These are phyloP conservation scores for Butyriboletus loyo DNA, from an alignment of 768 basidiomycete species.

Conservation along the genomic window DNA sequence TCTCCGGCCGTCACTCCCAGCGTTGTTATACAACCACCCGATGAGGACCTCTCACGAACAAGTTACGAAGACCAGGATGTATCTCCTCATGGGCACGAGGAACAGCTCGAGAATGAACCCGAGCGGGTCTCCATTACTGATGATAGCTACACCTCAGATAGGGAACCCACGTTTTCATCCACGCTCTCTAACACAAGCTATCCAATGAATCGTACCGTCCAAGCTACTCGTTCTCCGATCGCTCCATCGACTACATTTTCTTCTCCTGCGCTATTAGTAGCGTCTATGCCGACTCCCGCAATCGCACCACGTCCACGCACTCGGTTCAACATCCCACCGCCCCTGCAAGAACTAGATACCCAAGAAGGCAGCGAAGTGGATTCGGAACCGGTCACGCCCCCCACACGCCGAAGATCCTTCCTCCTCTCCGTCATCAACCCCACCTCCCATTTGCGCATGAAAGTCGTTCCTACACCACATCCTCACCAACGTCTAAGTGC, in stretches of 20 bases:
- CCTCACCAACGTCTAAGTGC: slow-evolving; percentile 48
- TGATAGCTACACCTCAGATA: slow-evolving; percentile 26
- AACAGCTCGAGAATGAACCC: slow-evolving; percentile 18
- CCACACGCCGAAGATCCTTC: slow-evolving; percentile 74
- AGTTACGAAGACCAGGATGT: slow-evolving; percentile 13
- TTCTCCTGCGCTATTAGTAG: slow-evolving; percentile 52
- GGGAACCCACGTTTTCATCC: slow-evolving; percentile 72
- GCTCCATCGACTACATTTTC: slow-evolving; percentile 43
- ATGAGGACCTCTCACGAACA: slow-evolving; percentile 13
- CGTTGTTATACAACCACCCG: slow-evolving; percentile 19
- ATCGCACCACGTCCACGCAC: slow-evolving; percentile 59
- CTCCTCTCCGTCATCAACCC: slow-evolving; percentile 83
- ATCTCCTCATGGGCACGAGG: neutral
- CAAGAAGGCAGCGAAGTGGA: slow-evolving; percentile 33
- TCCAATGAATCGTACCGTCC: slow-evolving; percentile 30
- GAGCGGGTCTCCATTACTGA: slow-evolving; percentile 24
- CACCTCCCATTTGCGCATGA: slow-evolving; percentile 66
- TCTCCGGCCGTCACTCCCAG: slow-evolving; percentile 44
- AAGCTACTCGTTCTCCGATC: slow-evolving; percentile 32
- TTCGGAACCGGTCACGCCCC: slow-evolving; percentile 60
- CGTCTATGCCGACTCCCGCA: slow-evolving; percentile 70
- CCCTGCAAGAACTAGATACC: slow-evolving; percentile 39
- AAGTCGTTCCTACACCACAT: slow-evolving; percentile 42
- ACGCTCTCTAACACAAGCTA: slow-evolving; percentile 44
- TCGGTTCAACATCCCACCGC: slow-evolving; percentile 53